Evolutionary conservation across 768 basidiomycete genomes (phyloP), one percentile per base, ranked within the genome.

Genomic region (Termitomyces sp.): DNA sequence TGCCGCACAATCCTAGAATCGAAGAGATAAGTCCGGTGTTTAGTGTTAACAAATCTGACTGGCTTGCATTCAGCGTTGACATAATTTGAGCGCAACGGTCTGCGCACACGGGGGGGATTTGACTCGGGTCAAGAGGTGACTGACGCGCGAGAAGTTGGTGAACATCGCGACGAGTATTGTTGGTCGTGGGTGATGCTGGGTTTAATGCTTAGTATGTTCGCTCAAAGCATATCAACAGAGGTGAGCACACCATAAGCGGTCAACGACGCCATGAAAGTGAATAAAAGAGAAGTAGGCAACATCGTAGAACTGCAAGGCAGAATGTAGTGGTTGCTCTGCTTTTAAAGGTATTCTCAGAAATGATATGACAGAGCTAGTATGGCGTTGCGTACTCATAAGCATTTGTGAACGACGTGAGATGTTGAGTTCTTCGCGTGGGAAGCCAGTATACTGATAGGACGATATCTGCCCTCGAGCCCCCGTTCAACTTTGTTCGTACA

Each of bases 131-230:
- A 3, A 61, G 20, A 2, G 4, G 4, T 18, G 57, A 16, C 27
- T 64, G 63, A 22, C 60, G 60, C 5, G 41, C 11, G 20, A 61
- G 39, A 18, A 64, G 55, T 45, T 59, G 54, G 27, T 54, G 52
- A 27, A 61, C 50, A 37, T 1, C 56, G 18, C 58, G 55, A 36
- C 48, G 33, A 31, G 22, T 31, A 30, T 7, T 1, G 16, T 44
- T 24, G 13, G 31, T 49, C 22, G 45, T 24, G 22, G 55, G 58
- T n/a, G 34, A 48, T 16, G 42, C 55, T 59, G 22, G 18, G 5
- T 4, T 2, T 18, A 6, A 27, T 18, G 42, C 2, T 47, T 27
- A 27, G 24, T 16, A 34, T 20, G 9, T 16, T 31, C 6, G 8
- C 20, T n/a, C 18, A 16, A 16, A 53, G 52, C 13, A 12, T 15